Conservation (phyloP, 83 land plant species). For the Thuja plicata region DNA sequence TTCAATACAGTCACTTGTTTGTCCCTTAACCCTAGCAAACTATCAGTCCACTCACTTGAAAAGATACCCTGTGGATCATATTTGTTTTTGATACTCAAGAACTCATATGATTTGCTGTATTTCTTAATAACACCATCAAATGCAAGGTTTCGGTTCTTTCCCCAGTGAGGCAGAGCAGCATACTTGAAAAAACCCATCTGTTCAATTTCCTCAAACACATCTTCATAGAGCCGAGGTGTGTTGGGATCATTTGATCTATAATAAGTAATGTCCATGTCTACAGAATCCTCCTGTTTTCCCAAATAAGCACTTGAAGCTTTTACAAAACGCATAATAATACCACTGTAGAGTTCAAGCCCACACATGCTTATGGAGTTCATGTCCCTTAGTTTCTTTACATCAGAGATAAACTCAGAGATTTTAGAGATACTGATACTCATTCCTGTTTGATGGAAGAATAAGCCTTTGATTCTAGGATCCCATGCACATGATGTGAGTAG, state of each 20-base stretch:
- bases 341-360: slow-evolving; percentile 59
- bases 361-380: slow-evolving; percentile 50
- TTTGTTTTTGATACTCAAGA: slow-evolving; percentile 25
- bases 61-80: slow-evolving; percentile 66
- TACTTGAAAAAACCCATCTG: slow-evolving; percentile 76
- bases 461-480: slow-evolving; percentile 24
- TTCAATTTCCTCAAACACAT: slow-evolving; percentile 73
- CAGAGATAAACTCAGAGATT: slow-evolving; percentile 46
- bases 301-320: slow-evolving; percentile 59
- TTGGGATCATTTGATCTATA: slow-evolving; percentile 56
- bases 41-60: slow-evolving; percentile 73
- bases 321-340: slow-evolving; percentile 61
- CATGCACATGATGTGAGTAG: slow-evolving; percentile 17
- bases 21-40: slow-evolving; percentile 42
- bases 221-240: slow-evolving; percentile 57
- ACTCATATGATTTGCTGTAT: slow-evolving; percentile 38
- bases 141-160: slow-evolving; percentile 71
- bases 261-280: slow-evolving; percentile 63
- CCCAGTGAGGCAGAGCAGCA: slow-evolving; percentile 77
- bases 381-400: slow-evolving; percentile 51
- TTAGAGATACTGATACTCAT: slow-evolving; percentile 18
- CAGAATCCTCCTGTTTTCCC: slow-evolving; percentile 55
- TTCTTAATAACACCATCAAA: slow-evolving; percentile 45
- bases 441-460: slow-evolving; percentile 26
- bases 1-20: slow-evolving; percentile 18